Evolutionary conservation across 306 rosid species (phyloP), one percentile per base, ranked within the genome.

Genomic region (Rosa multiflora): DNA sequence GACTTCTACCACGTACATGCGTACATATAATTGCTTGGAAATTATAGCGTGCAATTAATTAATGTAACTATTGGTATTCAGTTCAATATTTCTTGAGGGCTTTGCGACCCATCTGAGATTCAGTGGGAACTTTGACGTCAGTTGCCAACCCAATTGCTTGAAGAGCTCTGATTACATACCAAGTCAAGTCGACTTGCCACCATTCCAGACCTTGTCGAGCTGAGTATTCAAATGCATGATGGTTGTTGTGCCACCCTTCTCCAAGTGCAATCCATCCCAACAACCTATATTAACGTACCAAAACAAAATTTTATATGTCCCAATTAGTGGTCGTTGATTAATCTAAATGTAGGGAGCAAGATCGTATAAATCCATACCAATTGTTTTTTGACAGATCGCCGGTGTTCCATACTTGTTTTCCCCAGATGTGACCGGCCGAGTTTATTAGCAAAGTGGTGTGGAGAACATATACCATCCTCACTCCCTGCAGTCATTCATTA

Each of bases 191-290:
- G 14, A 63, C 43, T 63, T 63, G 69, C 69, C 69, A 63, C 69
- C 69, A 63, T 63, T 63, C 69, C 69, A 63, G n/a, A 1, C 69
- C 69, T 7, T 63, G 69, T 63, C 69, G 43, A 32, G 44, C 43
- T 5, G 69, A 63, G 43, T 63, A 5, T 5, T 63, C 69, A 15
- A 63, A 63, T 6, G 69, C 69, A 63, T 63, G 69, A 32, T 63
- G 69, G 69, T 63, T 63, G 43, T 63, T 63, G 69, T 63, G 69
- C 69, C 69, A 63, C 44, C 69, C 69, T 63, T 63, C 69, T 63
- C 69, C 69, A 6, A 63, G 44, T 14, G 69, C 42, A 0, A 35
- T 63, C 69, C 42, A 63, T 63, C 69, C 69, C 69, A 63, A 35
- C 9, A 63, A 29, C 69, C 69, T 61, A 21, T 61, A 21, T 8